phyloP scores from a whole-genome alignment of 352 stramenopile species.

The Pythium dissotocum region DNA sequence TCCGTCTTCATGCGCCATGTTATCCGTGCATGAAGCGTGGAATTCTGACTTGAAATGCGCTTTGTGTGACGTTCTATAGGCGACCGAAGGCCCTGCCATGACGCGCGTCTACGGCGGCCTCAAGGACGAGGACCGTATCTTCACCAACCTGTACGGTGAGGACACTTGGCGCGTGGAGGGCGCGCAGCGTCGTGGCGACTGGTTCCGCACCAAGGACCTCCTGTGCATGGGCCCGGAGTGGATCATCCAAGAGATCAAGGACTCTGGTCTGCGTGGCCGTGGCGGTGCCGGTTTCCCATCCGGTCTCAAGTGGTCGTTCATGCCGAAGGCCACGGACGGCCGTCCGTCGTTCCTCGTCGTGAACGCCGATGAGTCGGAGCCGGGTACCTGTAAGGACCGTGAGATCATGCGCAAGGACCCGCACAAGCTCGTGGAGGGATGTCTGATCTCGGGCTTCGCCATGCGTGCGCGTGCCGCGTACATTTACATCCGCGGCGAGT shows the following conservation, averaged over 20 bases:
- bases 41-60: slow-evolving; percentile 1
- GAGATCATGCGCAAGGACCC: slow-evolving; percentile 99
- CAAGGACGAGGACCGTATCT: slow-evolving; percentile 99
- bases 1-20: background rate
- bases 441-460: slow-evolving; percentile 96
- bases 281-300: slow-evolving; percentile 98
- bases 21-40: background rate
- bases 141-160: slow-evolving; percentile 99
- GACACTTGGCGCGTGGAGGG: slow-evolving; percentile 88
- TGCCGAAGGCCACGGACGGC: slow-evolving; percentile 99
- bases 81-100: slow-evolving; percentile 58
- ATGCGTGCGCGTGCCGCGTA: slow-evolving; percentile 99
- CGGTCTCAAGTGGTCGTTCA: slow-evolving; percentile 99
- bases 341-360: slow-evolving; percentile 99
- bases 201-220: slow-evolving; percentile 96
- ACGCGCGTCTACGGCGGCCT: slow-evolving; percentile 93
- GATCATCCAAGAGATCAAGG: slow-evolving; percentile 99
- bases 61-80: slow-evolving; percentile 20
- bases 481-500: slow-evolving; percentile 99
- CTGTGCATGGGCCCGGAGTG: slow-evolving; percentile 99
- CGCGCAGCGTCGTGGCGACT: slow-evolving; percentile 95
- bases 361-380: slow-evolving; percentile 99
- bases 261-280: slow-evolving; percentile 96
- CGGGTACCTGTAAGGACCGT: slow-evolving; percentile 99
- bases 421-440: slow-evolving; percentile 99